Evolutionary conservation across 352 stramenopile genomes (phyloP).

Genomic region (Pelagophyceae sp.): DNA sequence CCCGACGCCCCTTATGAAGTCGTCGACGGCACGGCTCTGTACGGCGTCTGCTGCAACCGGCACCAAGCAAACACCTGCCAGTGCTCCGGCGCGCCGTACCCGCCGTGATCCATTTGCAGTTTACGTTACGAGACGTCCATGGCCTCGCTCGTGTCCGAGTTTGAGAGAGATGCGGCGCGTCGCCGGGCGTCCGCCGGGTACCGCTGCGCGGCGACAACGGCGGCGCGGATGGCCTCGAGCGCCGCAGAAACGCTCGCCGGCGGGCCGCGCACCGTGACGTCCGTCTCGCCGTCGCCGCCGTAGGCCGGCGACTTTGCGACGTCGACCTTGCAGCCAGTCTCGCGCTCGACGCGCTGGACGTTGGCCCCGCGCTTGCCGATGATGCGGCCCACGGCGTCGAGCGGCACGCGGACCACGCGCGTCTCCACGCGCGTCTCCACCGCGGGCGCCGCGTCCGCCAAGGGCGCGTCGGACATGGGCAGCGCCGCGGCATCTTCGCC

Average conservation of each 20-base stretch:
- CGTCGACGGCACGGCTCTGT: slow-evolving; percentile 22
- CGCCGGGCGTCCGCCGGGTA: no score
- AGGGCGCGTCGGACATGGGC: neutral
- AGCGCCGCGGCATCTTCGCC: neutral
- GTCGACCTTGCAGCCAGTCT: neutral
- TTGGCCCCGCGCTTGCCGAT: slow-evolving; percentile 15
- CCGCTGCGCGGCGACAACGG: no score
- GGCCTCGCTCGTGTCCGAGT: neutral
- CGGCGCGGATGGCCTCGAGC: neutral
- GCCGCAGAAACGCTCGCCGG: no score
- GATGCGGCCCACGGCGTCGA: slow-evolving; percentile 4
- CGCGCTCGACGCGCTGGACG: neutral
- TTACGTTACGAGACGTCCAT: neutral
- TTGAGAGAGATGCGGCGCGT: no score
- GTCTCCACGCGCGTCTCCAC: no score
- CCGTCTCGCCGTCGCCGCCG: neutral
- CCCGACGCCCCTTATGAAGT: slow-evolving; percentile 27
- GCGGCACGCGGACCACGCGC: neutral
- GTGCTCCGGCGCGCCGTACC: slow-evolving; percentile 14
- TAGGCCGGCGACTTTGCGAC: neutral
- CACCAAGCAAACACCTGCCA: slow-evolving; percentile 23
- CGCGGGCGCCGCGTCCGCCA: neutral
- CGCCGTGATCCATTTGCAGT: neutral
- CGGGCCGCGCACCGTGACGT: neutral
- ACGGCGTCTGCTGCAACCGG: slow-evolving; percentile 36